A percentile compares a stretch with the other conserved stretches of the same genome.
Evolutionary conservation across 2,329 filamentous ascomycete species (phyloP).

Genomic region (Cladosporium colombiae): DNA sequence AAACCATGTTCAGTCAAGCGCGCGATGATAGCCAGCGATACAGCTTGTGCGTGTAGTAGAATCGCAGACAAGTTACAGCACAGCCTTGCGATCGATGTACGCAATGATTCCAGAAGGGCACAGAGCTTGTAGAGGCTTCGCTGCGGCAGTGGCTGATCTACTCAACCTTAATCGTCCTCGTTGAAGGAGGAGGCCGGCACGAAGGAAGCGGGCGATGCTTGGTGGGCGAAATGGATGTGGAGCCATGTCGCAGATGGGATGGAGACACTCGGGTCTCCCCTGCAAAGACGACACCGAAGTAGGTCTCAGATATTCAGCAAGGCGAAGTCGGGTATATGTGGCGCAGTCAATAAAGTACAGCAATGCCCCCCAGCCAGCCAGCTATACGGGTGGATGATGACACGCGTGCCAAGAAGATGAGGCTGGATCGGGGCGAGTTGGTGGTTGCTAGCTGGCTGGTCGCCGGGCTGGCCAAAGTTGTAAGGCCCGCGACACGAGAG

Average conservation of each 20-base stretch:
- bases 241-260: neutral
- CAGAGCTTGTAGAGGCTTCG: constrained; percentile 1
- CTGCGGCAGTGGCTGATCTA: constrained; percentile 1
- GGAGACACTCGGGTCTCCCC: neutral
- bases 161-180: constrained; percentile 5
- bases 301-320: neutral
- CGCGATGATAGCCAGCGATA: neutral
- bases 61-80: neutral
- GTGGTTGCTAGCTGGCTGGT: too few species aligned
- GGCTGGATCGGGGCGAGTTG: neutral
- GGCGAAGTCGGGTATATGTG: neutral
- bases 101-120: neutral
- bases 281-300: neutral
- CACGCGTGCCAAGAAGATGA: neutral
- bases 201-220: neutral
- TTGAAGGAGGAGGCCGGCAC: neutral
- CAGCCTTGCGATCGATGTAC: neutral
- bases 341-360: neutral
- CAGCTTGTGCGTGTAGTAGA: neutral
- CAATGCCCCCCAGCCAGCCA: neutral
- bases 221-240: neutral
- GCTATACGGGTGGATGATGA: neutral
- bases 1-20: neutral
- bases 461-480: too few species aligned
- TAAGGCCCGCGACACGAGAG: neutral